Evolutionary conservation across 2,329 filamentous ascomycete species (phyloP).

Genomic region (Bipolaris sorokiniana): DNA sequence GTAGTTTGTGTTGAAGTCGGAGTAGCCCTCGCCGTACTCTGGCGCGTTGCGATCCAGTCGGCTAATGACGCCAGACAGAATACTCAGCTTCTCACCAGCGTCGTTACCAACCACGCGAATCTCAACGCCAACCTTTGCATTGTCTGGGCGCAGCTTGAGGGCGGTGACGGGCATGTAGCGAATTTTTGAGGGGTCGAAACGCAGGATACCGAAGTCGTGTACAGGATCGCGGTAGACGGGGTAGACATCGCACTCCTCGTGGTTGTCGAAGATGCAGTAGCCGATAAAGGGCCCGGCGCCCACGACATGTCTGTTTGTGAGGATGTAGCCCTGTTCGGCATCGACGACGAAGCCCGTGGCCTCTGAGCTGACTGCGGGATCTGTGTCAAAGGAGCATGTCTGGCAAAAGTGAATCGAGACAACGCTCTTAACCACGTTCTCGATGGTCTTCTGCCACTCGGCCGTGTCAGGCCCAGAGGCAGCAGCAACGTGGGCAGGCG

Average conservation of each 20-base stretch:
- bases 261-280: conserved; percentile 98
- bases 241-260: conserved; percentile 93
- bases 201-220: conserved; percentile 96
- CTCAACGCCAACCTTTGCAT: conserved; percentile 87
- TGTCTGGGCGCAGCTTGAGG: conserved; percentile 80
- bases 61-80: conserved; percentile 95
- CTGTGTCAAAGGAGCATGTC: conserved; percentile 98
- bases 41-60: conserved; percentile 94
- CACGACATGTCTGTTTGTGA: conserved; percentile 77
- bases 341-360: conserved; percentile 98
- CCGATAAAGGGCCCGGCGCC: conserved; percentile 97
- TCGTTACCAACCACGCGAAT: conserved; percentile 98
- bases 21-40: conserved; percentile 93
- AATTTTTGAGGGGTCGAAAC: conserved; percentile 94
- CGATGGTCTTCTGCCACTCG: conserved; percentile 96
- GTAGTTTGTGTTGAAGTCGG: conserved; percentile 96
- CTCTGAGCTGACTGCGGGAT: conserved; percentile 89
- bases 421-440: conserved; percentile 90
- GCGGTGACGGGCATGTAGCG: conserved; percentile 94
- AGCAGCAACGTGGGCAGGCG: conserved; percentile 43
- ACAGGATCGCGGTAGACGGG: conserved; percentile 98
- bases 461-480: conserved; percentile 67
- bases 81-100: conserved; percentile 97
- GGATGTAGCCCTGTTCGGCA: conserved; percentile 77
- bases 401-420: conserved; percentile 99